Base-by-base conservation (phyloP, 2,329 filamentous ascomycete species). In the Plectosphaerella sp. region DNA sequence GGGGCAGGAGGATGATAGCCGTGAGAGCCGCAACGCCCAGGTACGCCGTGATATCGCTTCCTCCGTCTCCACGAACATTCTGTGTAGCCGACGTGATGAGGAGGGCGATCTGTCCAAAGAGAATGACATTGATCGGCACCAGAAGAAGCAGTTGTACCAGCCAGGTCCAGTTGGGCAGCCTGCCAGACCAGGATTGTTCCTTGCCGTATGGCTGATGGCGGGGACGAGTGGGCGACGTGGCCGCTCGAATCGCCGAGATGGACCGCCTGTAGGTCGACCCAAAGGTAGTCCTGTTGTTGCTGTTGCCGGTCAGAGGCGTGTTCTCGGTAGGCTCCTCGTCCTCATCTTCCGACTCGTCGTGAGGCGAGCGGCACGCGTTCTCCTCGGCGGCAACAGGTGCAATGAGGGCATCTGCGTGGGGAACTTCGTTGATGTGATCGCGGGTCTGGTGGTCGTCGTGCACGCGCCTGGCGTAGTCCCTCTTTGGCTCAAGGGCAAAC, bases 31-130 rank as follows among this genome's bases (percentile, higher is more conserved):
- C 85, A 42, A 91, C 79, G 36, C 83, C 68, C 14, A 95, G 64
- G 66, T 96, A 91, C 5, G 91, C 85, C 8, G 83, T 68, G 15
- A 96, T 70, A 16, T 87, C 74, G 36, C 83, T 79, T 56, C 84
- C 89, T 2, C 94, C 94, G 66, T 99, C 94, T 2, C 88, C 81
- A 7, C 88, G 88, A 0, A 91, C 96, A 69, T 96, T 92, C 53
- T 86, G 78, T 18, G 91, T 75, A 2, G 89, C 83, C 35, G 86
- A 81, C 5, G 86, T 89, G 15, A 90, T 66, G 12, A 93, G 72
- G 4, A 97, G 77, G 1, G 82, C 87, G 24, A 92, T 77, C 63
- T 96, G 91, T 1, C 86, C 89, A 15, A 89, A 71, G 18, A 97
- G 67, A 54, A 94, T 86, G 45, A 96, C 74, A 47, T 86, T 82